phyloP scores from a whole-genome alignment of 2,329 filamentous ascomycete species.

The Exophiala sideris region DNA sequence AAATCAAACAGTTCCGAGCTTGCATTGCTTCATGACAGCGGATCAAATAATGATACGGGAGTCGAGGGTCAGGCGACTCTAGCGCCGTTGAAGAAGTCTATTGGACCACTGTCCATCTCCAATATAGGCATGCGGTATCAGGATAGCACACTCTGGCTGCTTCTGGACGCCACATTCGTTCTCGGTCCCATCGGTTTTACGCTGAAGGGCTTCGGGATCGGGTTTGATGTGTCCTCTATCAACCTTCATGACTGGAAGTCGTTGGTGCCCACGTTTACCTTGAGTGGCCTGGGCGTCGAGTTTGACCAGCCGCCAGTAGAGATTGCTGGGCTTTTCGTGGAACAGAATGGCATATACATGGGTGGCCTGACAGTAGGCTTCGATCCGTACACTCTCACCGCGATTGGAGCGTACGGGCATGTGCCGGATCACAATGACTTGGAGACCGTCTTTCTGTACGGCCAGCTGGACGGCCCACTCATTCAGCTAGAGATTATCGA shows the following conservation, averaged over 20 bases:
- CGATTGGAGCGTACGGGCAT: slow-evolving; percentile 41
- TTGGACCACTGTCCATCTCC: slow-evolving; percentile 31
- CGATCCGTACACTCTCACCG: slow-evolving; percentile 38
- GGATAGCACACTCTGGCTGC: slow-evolving; percentile 30
- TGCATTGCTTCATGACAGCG: not conserved
- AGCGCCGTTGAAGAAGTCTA: too few species aligned
- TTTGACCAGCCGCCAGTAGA: slow-evolving; percentile 38
- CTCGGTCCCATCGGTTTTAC: slow-evolving; percentile 38
- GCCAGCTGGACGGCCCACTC: slow-evolving; percentile 40
- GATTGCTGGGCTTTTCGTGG: slow-evolving; percentile 37
- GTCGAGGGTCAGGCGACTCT: too few species aligned
- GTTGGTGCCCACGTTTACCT: slow-evolving; percentile 14
- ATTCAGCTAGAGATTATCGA: slow-evolving; percentile 38
- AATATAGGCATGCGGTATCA: slow-evolving; percentile 39
- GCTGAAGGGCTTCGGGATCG: slow-evolving; percentile 36
- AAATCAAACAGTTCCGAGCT: not conserved
- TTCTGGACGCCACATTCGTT: slow-evolving; percentile 36
- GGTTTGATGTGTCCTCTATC: slow-evolving; percentile 22
- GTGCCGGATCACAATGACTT: slow-evolving; percentile 9
- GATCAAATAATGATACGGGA: not conserved
- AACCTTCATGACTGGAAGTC: slow-evolving; percentile 10
- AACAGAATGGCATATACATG: slow-evolving; percentile 33
- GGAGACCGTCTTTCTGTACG: slow-evolving; percentile 39
- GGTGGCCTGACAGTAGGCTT: slow-evolving; percentile 39
- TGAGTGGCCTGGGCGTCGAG: slow-evolving; percentile 35